These are phyloP conservation scores for Aquilaria sinensis DNA, from an alignment of 345 rosid genomes.

Conservation along the genomic window DNA sequence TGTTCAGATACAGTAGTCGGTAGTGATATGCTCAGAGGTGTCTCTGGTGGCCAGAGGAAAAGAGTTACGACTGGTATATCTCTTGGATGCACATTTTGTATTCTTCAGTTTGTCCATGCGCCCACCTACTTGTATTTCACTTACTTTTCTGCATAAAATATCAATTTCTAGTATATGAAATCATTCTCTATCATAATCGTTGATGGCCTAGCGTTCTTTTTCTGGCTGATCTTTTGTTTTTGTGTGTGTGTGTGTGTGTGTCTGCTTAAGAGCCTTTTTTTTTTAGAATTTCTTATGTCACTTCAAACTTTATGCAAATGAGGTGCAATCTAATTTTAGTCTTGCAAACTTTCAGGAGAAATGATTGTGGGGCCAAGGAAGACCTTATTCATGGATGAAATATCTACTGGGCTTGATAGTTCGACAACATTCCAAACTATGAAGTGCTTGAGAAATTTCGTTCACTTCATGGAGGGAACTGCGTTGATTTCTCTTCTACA, in stretches of 20 bases:
- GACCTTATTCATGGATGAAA: slow-evolving; percentile 97
- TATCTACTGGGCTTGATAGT: slow-evolving; percentile 95
- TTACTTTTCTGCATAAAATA: neutral
- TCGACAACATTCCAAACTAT: slow-evolving; percentile 90
- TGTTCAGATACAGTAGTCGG: slow-evolving; percentile 89
- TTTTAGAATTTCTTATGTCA: neutral
- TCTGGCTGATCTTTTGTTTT: neutral
- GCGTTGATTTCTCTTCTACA: slow-evolving; percentile 93
- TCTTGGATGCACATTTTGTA: slow-evolving; percentile 2
- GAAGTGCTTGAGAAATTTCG: slow-evolving; percentile 75
- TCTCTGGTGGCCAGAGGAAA: slow-evolving; percentile 93
- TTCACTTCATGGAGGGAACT: slow-evolving; percentile 86
- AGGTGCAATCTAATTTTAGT: no score
- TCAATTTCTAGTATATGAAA: neutral
- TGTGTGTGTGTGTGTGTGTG: neutral
- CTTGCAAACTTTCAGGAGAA: slow-evolving; percentile 52
- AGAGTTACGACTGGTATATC: slow-evolving; percentile 84
- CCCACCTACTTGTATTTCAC: no score
- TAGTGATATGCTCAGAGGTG: slow-evolving; percentile 91
- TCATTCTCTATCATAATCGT: neutral
- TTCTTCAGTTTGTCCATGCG: no score
- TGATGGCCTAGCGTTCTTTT: neutral
- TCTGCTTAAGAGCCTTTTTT: neutral
- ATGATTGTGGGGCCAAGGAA: slow-evolving; percentile 95
- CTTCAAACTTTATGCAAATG: no score